Evolutionary conservation across 2,329 filamentous ascomycete species (phyloP).

Genomic region (Podosphaera fusca): DNA sequence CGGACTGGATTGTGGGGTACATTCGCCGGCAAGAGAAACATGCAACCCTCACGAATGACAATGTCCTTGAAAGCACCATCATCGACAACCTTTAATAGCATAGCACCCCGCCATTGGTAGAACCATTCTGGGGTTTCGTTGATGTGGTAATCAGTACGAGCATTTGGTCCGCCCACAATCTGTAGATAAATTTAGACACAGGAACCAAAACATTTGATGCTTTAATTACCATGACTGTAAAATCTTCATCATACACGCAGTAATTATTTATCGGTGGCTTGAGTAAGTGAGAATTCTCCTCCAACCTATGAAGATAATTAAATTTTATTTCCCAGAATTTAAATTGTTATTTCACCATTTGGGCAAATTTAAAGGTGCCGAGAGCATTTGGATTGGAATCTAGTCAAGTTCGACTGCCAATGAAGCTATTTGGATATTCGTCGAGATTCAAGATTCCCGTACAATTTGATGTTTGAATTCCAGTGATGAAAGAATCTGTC

Average conservation of each 20-base stretch:
- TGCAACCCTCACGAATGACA: constrained; percentile 73
- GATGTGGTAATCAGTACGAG: constrained; percentile 94
- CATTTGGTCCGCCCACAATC: constrained; percentile 92
- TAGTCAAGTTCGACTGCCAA: too few relatives aligned
- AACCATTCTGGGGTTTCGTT: constrained; percentile 94
- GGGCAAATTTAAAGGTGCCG: background rate
- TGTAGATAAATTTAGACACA: constrained; percentile 12
- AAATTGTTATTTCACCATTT: background rate
- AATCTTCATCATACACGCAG: constrained; percentile 71
- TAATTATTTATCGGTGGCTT: constrained; percentile 91
- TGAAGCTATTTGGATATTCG: too few relatives aligned
- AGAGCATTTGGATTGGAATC: background rate
- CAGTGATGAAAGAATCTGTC: too few relatives aligned
- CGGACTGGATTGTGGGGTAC: constrained; percentile 92
- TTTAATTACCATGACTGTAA: constrained; percentile 51
- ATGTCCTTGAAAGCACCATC: constrained; percentile 52
- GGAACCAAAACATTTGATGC: background rate
- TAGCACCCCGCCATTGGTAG: constrained; percentile 83
- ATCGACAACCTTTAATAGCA: constrained; percentile 85
- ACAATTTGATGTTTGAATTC: too few relatives aligned
- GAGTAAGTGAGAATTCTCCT: constrained; percentile 64
- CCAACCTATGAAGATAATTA: constrained; percentile 37
- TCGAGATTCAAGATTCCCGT: too few relatives aligned
- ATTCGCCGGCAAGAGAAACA: constrained; percentile 83
- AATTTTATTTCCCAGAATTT: background rate